A percentile compares a stretch with the other conserved stretches of the same genome.
Evolutionary conservation across 2,329 filamentous ascomycete species (phyloP).

Genomic region (Alternaria rosae): DNA sequence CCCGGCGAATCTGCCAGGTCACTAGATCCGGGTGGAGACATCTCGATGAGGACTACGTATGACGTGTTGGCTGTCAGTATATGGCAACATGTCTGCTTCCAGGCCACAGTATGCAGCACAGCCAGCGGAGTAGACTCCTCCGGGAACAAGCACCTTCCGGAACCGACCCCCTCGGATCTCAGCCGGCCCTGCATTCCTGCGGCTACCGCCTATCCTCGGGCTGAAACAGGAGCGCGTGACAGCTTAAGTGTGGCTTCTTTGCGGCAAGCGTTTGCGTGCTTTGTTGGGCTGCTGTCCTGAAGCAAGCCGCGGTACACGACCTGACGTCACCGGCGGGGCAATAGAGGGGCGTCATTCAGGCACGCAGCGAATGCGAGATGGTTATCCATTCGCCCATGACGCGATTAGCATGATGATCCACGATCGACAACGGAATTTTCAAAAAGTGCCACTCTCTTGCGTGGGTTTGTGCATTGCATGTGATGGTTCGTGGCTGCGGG

Average conservation of each 20-base stretch:
- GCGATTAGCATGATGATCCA: conserved; percentile 20
- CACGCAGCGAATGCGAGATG: conserved; percentile 14
- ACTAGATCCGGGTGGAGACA: background rate
- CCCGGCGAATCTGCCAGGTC: conserved; percentile 2
- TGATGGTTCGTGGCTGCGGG: conserved; percentile 5
- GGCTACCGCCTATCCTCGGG: conserved; percentile 5
- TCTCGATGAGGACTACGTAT: background rate
- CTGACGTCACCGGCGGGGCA: conserved; percentile 15
- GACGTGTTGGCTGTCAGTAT: background rate
- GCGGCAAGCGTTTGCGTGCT: conserved; percentile 16
- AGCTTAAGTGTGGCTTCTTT: conserved; percentile 7
- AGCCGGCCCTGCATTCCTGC: conserved; percentile 2
- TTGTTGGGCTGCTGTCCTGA: conserved; percentile 7
- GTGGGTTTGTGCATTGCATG: conserved; percentile 13
- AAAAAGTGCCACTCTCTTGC: conserved; percentile 11
- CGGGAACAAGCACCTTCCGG: conserved; percentile 1
- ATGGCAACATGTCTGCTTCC: background rate
- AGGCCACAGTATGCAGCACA: conserved; percentile 1
- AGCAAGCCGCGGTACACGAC: background rate
- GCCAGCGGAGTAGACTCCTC: background rate
- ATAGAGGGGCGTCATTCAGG: conserved; percentile 13
- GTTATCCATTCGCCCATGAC: conserved; percentile 9
- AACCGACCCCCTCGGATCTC: background rate
- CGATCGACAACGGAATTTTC: conserved; percentile 23
- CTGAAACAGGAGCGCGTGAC: conserved; percentile 17